Percentiles rank a stretch among this genome's conserved stretches.
Conservation (phyloP, 768 basidiomycete genomes). For the Polyporus arcularius region DNA sequence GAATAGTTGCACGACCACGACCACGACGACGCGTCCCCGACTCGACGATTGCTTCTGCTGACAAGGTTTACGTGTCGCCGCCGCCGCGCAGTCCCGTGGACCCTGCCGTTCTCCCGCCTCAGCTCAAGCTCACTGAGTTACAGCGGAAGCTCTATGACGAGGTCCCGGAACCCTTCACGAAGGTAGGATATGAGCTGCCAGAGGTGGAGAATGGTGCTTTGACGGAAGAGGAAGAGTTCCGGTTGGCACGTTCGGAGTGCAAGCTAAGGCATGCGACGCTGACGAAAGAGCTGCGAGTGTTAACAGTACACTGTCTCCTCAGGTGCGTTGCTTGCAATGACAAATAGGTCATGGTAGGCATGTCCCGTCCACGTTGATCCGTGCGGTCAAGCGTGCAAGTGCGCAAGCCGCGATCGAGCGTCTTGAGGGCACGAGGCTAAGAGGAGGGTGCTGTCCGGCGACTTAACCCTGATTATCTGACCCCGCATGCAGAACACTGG, state of each 20-base stretch:
- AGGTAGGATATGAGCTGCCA: constrained; percentile 53
- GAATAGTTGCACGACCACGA: too few relatives aligned
- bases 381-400: constrained; percentile 75
- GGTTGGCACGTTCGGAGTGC: constrained; percentile 51
- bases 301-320: too few relatives aligned
- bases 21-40: background rate
- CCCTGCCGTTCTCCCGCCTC: constrained; percentile 9
- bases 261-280: background rate
- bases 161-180: constrained; percentile 61
- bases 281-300: background rate
- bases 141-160: constrained; percentile 52
- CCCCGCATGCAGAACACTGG: constrained; percentile 54
- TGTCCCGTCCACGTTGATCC: constrained; percentile 53
- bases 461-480: too few relatives aligned
- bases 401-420: constrained; percentile 57
- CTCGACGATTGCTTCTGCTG: constrained; percentile 2
- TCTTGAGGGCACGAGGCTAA: constrained; percentile 69
- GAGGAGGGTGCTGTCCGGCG: constrained; percentile 50
- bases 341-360: too few relatives aligned
- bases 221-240: constrained; percentile 71
- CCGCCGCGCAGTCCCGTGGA: constrained; percentile 20
- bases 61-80: constrained; percentile 17
- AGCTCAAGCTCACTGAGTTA: constrained; percentile 37
- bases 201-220: constrained; percentile 46
- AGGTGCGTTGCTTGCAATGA: too few relatives aligned